A percentile compares a stretch with the other conserved stretches of the same genome.
Evolutionary conservation across 495 filamentous ascomycete species (phyloP).

Genomic region (Talaromyces wortmannii): DNA sequence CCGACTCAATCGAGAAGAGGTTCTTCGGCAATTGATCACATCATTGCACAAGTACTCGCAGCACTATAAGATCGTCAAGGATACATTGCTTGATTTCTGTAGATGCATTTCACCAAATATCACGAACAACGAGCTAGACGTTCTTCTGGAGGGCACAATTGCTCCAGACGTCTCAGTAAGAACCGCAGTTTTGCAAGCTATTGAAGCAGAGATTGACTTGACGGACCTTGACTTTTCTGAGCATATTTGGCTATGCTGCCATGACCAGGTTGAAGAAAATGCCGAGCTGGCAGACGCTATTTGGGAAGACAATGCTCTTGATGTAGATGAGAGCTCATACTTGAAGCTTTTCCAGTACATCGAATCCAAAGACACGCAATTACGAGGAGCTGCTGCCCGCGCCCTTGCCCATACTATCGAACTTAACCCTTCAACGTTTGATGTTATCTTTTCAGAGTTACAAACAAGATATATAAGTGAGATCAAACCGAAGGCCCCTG

Average conservation of each 20-base stretch:
- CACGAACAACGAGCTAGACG: slow-evolving; percentile 55
- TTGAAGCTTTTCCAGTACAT: slow-evolving; percentile 69
- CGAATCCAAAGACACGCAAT: slow-evolving; percentile 65
- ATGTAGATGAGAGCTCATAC: slow-evolving; percentile 58
- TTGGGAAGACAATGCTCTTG: slow-evolving; percentile 88
- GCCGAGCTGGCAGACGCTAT: slow-evolving; percentile 74
- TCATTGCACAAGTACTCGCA: slow-evolving; percentile 87
- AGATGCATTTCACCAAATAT: slow-evolving; percentile 75
- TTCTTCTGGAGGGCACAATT: slow-evolving; percentile 67
- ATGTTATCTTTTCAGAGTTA: slow-evolving; percentile 52
- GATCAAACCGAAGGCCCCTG: slow-evolving; percentile 71
- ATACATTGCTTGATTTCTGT: slow-evolving; percentile 78
- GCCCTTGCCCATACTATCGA: slow-evolving; percentile 69
- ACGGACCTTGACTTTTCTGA: slow-evolving; percentile 77
- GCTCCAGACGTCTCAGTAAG: slow-evolving; percentile 74
- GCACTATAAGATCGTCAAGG: slow-evolving; percentile 91
- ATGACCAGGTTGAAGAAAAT: slow-evolving; percentile 88
- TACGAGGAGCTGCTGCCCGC: slow-evolving; percentile 76
- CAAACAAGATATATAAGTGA: slow-evolving; percentile 64
- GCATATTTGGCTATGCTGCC: slow-evolving; percentile 87
- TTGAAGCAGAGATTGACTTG: slow-evolving; percentile 85
- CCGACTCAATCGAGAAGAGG: slow-evolving; percentile 66
- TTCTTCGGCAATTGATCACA: slow-evolving; percentile 60
- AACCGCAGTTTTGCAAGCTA: slow-evolving; percentile 82
- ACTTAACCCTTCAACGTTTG: slow-evolving; percentile 48